Evolutionary conservation across 441 rosid species (phyloP), one percentile per base, ranked within the genome.

Genomic region (Gossypium gossypioides): DNA sequence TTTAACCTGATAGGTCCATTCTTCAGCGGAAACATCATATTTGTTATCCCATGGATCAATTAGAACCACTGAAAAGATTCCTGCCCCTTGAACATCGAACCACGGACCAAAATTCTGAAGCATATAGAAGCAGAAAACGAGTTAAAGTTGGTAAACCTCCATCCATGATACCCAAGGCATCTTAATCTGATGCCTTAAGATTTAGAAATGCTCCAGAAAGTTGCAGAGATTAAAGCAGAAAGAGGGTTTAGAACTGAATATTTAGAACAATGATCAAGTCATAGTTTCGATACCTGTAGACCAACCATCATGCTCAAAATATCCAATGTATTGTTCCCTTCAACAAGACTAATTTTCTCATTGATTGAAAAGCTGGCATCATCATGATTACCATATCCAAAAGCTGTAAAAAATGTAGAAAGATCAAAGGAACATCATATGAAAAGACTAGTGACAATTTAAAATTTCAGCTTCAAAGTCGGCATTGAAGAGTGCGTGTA

Each of bases 1-100:
- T 68, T 75, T 16, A 67, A 87, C 93, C 91, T 89, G 86, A 78
- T 89, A 87, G 51, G 85, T 80, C 94, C 91, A 89, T 72, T 79
- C 69, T 32, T 70, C 80, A 4, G 76, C 72, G 58, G 90, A 81
- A 69, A 86, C 81, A 66, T 83, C 68, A 21, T 46, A 68, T 66
- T 50, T 86, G 51, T 13, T 64, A 13, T 80, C 74, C 15, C 40
- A 78, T 51, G 58, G 64, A 63, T 68, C 81, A 62, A 72, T 42
- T 22, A 89, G 69, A 12, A 71, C 5, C 56, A 86, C 91, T 1
- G 82, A 62, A 68, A 68, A 42, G 12, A 82, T 59, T 79, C 94
- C 94, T 1, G 91, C 88, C 57, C 88, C 91, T 75, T 79, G 78
- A 69, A 82, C 72, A 68, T 87, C 94, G 57, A 89, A 89, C 87